Base-by-base conservation (phyloP, 495 filamentous ascomycete genomes). In the Pyrenopolyporus hunteri region DNA sequence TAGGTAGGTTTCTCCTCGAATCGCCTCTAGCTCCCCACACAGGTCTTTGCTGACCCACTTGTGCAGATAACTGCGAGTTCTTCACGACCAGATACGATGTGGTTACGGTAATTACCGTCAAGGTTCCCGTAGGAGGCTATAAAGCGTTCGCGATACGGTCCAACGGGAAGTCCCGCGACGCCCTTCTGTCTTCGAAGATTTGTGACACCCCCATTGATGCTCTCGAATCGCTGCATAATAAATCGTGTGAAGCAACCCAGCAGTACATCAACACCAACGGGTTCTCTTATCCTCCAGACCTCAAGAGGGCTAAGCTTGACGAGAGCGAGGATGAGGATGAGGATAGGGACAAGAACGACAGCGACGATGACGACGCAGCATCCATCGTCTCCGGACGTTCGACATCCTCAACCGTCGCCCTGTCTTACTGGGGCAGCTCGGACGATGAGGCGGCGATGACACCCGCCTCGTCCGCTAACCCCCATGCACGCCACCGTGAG, bases 1-100 rank as follows among this genome's bases (percentile, higher is more conserved):
- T 69, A 63, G 66, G 69, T 47, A 49, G 51, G 69, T 46, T 6
- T 16, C 28, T 26, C 36, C n/a, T 5, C 20, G n/a, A 23, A 33
- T 20, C 10, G n/a, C 6, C 36, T 29, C 6, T 19, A 16, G n/a
- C 39, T 42, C 11, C 1, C 43, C 20, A 8, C 25, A 33, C 37
- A 5, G 14, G 10, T 33, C 4, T 9, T 0, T 25, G 19, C 60
- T 64, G 26, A 61, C 32, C 42, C 13, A 9, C 8, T 13, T 6
- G 8, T 28, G 6, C 55, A 79, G 76, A 76, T 19, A 79, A 79
- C 54, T 77, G 71, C 58, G 54, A 68, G 37, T 79, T 78, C 64
- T 54, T 73, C 56, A 58, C 67, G 10, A 47, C 53, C 3, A 61
- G 62, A 16, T 55, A 69, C 57, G 70, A 67, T 16, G 23, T 32